Percentiles rank a stretch among this genome's conserved stretches.
phyloP scores from a whole-genome alignment of 1,284 basidiomycete species.

The Cutaneotrichosporon sp. region DNA sequence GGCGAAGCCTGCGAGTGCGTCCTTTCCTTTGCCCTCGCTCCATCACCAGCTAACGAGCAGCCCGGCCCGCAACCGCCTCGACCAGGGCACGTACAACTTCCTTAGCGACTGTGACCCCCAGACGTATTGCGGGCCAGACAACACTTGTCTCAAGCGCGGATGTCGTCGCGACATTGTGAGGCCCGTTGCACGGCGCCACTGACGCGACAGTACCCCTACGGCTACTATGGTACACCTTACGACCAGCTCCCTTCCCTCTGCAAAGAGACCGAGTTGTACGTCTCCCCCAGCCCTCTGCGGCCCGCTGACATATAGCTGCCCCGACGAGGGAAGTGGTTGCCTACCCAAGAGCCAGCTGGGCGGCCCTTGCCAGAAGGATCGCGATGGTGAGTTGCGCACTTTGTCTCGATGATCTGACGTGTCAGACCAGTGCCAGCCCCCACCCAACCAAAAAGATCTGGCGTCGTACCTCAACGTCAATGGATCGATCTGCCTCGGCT shows the following conservation, averaged over 20 bases:
- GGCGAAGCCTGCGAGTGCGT: slow-evolving; percentile 19
- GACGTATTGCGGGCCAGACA: slow-evolving; percentile 64
- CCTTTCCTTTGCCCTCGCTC: background rate
- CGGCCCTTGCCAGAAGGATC: slow-evolving; percentile 75
- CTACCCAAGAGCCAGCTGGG: slow-evolving; percentile 63
- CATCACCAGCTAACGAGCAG: slow-evolving; percentile 22
- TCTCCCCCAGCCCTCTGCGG: slow-evolving; percentile 5
- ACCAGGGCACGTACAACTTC: slow-evolving; percentile 71
- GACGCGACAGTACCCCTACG: slow-evolving; percentile 48
- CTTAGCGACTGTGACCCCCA: slow-evolving; percentile 69
- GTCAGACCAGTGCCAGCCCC: slow-evolving; percentile 70
- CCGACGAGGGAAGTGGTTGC: slow-evolving; percentile 76
- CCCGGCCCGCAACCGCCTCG: slow-evolving; percentile 61
- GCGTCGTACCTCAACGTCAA: slow-evolving; percentile 71
- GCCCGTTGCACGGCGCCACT: slow-evolving; percentile 10
- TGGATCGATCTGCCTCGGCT: slow-evolving; percentile 77
- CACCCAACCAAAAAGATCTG: slow-evolving; percentile 65
- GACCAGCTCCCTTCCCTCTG: slow-evolving; percentile 64
- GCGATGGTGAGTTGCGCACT: slow-evolving; percentile 65
- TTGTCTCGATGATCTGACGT: background rate
- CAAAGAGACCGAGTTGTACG: slow-evolving; percentile 54
- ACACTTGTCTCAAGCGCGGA: slow-evolving; percentile 63
- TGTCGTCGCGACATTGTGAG: slow-evolving; percentile 71
- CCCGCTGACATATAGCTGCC: slow-evolving; percentile 62
- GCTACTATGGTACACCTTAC: slow-evolving; percentile 48